Conservation (phyloP, 192 early-diverging fungal species). For the Coemansia sp. region DNA sequence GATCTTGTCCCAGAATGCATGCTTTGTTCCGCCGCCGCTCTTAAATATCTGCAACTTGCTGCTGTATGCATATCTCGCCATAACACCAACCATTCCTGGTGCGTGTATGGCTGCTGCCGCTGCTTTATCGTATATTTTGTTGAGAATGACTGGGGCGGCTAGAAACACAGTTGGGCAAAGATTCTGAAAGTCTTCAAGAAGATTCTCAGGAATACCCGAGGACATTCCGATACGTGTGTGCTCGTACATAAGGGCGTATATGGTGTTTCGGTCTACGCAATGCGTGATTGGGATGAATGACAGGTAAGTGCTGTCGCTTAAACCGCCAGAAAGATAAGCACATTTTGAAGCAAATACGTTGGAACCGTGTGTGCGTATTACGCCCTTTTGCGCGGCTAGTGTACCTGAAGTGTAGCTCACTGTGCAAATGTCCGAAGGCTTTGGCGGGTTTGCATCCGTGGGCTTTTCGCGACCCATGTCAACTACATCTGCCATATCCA, state of each 20-base stretch:
- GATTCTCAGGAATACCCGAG: slow-evolving; percentile 56
- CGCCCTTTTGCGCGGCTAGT: slow-evolving; percentile 78
- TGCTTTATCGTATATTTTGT: slow-evolving; percentile 84
- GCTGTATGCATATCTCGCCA: slow-evolving; percentile 60
- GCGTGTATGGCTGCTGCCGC: slow-evolving; percentile 55
- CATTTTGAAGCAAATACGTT: slow-evolving; percentile 51
- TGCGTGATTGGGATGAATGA: slow-evolving; percentile 89
- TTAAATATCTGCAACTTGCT: slow-evolving; percentile 59
- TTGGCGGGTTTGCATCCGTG: slow-evolving; percentile 45
- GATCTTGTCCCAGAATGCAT: slow-evolving; percentile 79
- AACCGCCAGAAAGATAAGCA: slow-evolving; percentile 64
- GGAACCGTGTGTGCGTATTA: slow-evolving; percentile 69
- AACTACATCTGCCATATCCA: slow-evolving; percentile 70
- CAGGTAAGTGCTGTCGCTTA: slow-evolving; percentile 43
- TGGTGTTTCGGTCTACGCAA: slow-evolving; percentile 70
- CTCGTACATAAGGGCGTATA: slow-evolving; percentile 63
- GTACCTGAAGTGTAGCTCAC: slow-evolving; percentile 64
- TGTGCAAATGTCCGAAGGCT: slow-evolving; percentile 69
- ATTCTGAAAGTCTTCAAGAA: slow-evolving; percentile 80
- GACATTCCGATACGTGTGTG: slow-evolving; percentile 76
- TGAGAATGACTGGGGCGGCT: slow-evolving; percentile 86
- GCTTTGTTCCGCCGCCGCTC: slow-evolving; percentile 58
- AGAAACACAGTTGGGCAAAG: slow-evolving; percentile 84
- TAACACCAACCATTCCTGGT: slow-evolving; percentile 59
- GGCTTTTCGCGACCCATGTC: slow-evolving; percentile 66